Base-by-base conservation (phyloP, 176 grass and related monocot species). In the Poa pratensis region DNA sequence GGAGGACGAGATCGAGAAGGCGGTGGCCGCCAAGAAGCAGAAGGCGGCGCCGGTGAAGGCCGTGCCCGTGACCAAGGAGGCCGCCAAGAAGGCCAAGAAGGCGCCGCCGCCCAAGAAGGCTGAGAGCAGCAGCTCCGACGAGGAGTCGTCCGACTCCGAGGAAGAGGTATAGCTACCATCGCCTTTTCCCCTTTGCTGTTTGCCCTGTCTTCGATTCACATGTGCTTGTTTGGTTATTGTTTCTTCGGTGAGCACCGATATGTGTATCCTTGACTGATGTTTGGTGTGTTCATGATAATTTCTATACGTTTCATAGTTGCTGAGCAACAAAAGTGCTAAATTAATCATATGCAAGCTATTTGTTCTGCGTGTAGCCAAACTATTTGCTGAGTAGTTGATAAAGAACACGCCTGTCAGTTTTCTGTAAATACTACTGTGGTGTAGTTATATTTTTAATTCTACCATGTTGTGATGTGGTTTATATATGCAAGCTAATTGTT, bases 11-110 rank as follows among this genome's bases (percentile, higher is more conserved):
- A 72, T 92, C 77, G 78, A 86, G 82, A 92, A 92, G 77, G 83
- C 84, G 2, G 66, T 85, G 50, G 91, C 81, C 82, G 81, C 90
- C 12, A 97, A 97, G 82, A 97, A 91, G 88, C 69, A 78, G 74
- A 97, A 94, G 92, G 85, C 69, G 61, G 74, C 62, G 46, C 49
- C 73, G 51, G 59, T 81, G 3, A 90, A 90, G 84, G 52, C 27
- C 16, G 89, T 80, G 7, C 73, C 26, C 26, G 34, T 57, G 58
- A 1, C 82, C 3, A 78, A 75, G 80, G 75, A 63, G 34, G 65
- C 43, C 40, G 69, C 9, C 26, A 90, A 92, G 79, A 92, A 94
- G 67, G 23, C 48, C 16, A 96, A 96, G 85, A 89, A 96, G 89
- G 78, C 67, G 85, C 85, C 79, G 28, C 83, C 85, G 26, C 86